Evolutionary conservation across 192 early-diverging fungal species (phyloP).

Genomic region (Geranomyces variabilis): DNA sequence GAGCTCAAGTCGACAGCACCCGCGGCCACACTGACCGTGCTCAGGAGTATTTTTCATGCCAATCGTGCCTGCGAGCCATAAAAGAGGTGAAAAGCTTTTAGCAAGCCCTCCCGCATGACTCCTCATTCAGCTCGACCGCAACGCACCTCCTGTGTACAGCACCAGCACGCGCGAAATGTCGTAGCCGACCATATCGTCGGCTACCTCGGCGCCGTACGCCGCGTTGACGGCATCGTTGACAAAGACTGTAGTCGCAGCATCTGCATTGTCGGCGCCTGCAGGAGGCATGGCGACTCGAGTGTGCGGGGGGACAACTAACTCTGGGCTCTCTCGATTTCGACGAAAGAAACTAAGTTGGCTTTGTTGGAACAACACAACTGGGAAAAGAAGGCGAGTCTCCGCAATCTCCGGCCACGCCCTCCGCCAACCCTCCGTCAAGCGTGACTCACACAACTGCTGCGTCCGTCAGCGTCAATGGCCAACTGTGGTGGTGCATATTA

Average conservation of each 20-base stretch:
- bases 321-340: too few relatives aligned
- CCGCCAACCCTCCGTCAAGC: too few relatives aligned
- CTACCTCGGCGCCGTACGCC: slow-evolving; percentile 26
- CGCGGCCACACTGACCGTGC: slow-evolving; percentile 21
- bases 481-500: too few relatives aligned
- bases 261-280: too few relatives aligned
- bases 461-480: too few relatives aligned
- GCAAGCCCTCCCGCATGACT: slow-evolving; percentile 53
- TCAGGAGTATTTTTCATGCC: slow-evolving; percentile 73
- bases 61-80: slow-evolving; percentile 74
- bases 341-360: too few relatives aligned
- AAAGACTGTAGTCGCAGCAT: not conserved
- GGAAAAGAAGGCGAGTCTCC: too few relatives aligned
- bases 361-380: too few relatives aligned
- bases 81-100: not conserved
- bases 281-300: too few relatives aligned
- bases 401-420: too few relatives aligned
- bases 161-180: slow-evolving; percentile 66
- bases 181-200: slow-evolving; percentile 37
- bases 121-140: slow-evolving; percentile 75
- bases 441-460: too few relatives aligned
- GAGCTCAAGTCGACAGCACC: not conserved
- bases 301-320: too few relatives aligned
- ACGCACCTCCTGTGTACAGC: slow-evolving; percentile 95
- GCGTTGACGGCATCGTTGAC: slow-evolving; percentile 47